Base-by-base conservation (phyloP, 2,329 filamentous ascomycete genomes). In the Phaeosphaeriaceae sp. region DNA sequence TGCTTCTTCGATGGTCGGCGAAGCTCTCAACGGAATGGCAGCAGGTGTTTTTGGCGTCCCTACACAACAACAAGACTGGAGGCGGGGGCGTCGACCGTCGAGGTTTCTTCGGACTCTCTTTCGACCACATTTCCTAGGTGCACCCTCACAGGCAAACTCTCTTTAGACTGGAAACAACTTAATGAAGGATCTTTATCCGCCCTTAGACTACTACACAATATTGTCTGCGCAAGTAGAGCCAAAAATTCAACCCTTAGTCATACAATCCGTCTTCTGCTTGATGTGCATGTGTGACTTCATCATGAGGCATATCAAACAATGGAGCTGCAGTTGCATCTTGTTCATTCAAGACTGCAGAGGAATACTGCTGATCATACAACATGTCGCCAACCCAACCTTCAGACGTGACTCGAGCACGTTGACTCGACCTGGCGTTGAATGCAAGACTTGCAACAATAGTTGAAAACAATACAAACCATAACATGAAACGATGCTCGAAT, bases 101-200 rank as follows among this genome's bases (percentile, higher is more conserved):
- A 60, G 49, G 60, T 64, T 58, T 53, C 57, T 61, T 56, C 52
- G 46, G 46, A 49, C 52, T 58, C 63, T 64, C 55, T 57, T 60
- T 46, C 61, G 61, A 60, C 61, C 59, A 63, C 67, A n/a, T 63
- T 72, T 66, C 65, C 61, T 60, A 61, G 68, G 58, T 53, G 46
- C 51, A 49, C 65, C 68, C 66, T 40, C 43, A 69, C 64, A 64
- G 63, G 66, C 67, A 73, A 49, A 59, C 58, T 72, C 68, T 68
- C 61, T 61, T 64, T 77, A 78, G 74, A 77, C 74, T 73, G 75
- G 74, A n/a, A n/a, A n/a, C 72, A 17, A 77, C 66, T 77, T 78
- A 77, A 78, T 77, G 73, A 77, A 75, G 74, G 74, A 75, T 73
- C 59, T 67, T 68, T 56, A 74, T 78, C 74, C 74, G 68, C 72